phyloP scores from a whole-genome alignment of 202 grass and related monocot species.

The Elaeis oleifera region DNA sequence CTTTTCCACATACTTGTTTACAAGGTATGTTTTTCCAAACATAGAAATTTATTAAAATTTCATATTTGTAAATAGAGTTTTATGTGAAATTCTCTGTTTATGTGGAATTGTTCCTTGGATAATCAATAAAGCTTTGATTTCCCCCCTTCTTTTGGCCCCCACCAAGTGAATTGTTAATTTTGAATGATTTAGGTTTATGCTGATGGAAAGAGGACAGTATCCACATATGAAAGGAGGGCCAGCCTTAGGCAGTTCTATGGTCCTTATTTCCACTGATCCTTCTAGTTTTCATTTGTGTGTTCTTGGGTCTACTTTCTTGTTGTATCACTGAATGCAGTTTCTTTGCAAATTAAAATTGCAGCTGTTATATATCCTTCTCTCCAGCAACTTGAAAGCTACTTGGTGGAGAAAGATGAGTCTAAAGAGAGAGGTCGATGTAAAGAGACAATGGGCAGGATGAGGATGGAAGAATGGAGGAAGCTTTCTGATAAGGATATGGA shows the following conservation, averaged over 20 bases:
- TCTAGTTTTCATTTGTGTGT: not conserved
- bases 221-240: slow-evolving; percentile 9
- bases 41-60: not conserved
- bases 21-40: slow-evolving; percentile 3
- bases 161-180: not conserved
- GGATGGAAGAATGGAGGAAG: slow-evolving; percentile 12
- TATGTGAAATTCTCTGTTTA: not conserved
- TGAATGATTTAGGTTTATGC: slow-evolving; percentile 13
- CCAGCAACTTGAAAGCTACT: slow-evolving; percentile 9
- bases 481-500: slow-evolving; percentile 11
- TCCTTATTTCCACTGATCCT: not conserved
- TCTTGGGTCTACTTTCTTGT: too few species aligned
- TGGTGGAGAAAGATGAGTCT: not conserved
- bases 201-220: slow-evolving; percentile 3
- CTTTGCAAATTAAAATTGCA: slow-evolving; percentile 6
- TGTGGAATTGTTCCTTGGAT: too few species aligned
- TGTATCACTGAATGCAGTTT: not conserved
- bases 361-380: slow-evolving; percentile 20
- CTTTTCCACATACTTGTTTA: slow-evolving; percentile 12
- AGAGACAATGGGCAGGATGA: slow-evolving; percentile 7
- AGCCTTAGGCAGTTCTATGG: slow-evolving; percentile 15
- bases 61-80: not conserved
- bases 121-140: not conserved
- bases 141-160: too few species aligned
- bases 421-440: slow-evolving; percentile 3